Percentiles rank a stretch among this genome's conserved stretches.
Evolutionary conservation across 176 grass and related monocot species (phyloP).

Genomic region (Tuctoria greenei): DNA sequence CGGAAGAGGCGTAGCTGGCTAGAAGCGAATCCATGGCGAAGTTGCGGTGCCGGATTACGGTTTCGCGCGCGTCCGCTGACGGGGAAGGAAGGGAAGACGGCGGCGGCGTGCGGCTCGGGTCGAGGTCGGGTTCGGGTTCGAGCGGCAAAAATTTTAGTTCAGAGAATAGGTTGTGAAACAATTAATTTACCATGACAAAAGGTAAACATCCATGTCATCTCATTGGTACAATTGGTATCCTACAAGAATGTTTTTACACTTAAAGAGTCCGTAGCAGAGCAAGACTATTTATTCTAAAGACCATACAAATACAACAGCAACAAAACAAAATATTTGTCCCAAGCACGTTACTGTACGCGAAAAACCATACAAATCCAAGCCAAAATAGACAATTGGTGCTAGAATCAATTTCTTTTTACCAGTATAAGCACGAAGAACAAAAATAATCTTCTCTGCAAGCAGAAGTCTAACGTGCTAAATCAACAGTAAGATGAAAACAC

Average conservation of each 20-base stretch:
- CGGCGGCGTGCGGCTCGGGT: not conserved
- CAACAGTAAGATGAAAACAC: not conserved
- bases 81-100: not conserved
- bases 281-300: not conserved
- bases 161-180: no score
- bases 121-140: not conserved
- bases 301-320: conserved; percentile 12
- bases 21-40: conserved; percentile 81
- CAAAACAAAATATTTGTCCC: no score
- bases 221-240: no score
- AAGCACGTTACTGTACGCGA: no score
- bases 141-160: conserved; percentile 18
- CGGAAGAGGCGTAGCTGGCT: conserved; percentile 84
- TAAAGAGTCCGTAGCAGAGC: no score
- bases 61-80: not conserved
- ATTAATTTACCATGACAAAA: no score
- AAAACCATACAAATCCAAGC: conserved; percentile 8
- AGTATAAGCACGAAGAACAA: not conserved
- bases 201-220: no score
- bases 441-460: not conserved
- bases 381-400: not conserved
- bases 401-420: not conserved
- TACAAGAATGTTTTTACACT: no score
- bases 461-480: not conserved
- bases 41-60: not conserved